Evolutionary conservation across 768 basidiomycete species (phyloP), one percentile per base, ranked within the genome.

Genomic region (Russula sp.): DNA sequence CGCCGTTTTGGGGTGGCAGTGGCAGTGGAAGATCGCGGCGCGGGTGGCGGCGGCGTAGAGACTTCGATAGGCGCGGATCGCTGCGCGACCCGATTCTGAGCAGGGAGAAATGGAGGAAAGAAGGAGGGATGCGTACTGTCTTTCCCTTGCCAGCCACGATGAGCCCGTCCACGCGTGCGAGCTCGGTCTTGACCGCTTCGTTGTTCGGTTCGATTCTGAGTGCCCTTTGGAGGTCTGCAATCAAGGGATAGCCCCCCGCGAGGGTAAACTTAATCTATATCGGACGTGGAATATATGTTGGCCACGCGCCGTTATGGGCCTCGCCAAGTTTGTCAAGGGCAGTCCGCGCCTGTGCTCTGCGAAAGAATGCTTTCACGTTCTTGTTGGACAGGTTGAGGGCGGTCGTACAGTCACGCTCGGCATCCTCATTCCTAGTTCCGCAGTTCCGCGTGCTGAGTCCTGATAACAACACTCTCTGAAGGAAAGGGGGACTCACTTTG

Each of bases 291-390:
- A 39, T 4, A 9, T 47, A 34, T 39, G 34, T 2, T 6, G 31
- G 49, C 3, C 7, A 72, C 79, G 55, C 66, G 87, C 94, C 93
- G 68, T 77, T 73, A 54, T 79, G 77, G 1, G 91, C 92, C 3
- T 83, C 87, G 3, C 74, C 69, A 10, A 84, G 68, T 52, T 80
- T 81, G 27, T 76, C 82, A 66, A 88, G 69, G 4, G 75, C 84
- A 13, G 78, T 72, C 49, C 87, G 76, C 1, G 93, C 91, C 71
- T 95, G 87, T 0, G 81, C 87, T 70, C 92, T 77, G 63, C 94
- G 77, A 70, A 89, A 96, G 39, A 89, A 70, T 0, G 86, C 94
- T 67, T 96, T 96, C 31, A 87, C 83, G 68, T 91, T 94, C 32
- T 76, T 76, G 6, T 75, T 62, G 55, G 77, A 82, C 27, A 91